A percentile compares a stretch with the other conserved stretches of the same genome.
Evolutionary conservation across 192 early-diverging fungal species (phyloP).

Genomic region (Chytriomyces sp.): DNA sequence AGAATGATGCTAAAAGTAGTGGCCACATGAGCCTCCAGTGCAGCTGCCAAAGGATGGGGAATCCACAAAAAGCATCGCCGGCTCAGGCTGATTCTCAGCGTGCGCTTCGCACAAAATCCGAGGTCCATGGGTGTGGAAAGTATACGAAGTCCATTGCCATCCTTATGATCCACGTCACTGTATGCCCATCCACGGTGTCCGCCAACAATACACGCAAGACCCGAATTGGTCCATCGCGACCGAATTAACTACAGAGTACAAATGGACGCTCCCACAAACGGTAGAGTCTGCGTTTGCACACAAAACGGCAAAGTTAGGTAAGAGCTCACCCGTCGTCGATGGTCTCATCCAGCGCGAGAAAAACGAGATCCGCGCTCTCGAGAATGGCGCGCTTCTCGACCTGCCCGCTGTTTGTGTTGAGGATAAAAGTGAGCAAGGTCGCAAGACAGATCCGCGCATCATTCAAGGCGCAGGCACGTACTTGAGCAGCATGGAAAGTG

Average conservation of each 20-base stretch:
- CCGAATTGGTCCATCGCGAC: no score
- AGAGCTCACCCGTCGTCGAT: constrained; percentile 90
- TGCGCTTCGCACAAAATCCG: no score
- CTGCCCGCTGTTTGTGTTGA: constrained; percentile 63
- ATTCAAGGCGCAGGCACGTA: constrained; percentile 37
- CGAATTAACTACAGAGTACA: no score
- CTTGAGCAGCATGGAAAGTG: constrained; percentile 82
- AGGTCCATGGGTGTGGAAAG: background rate
- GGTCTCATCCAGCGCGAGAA: constrained; percentile 89
- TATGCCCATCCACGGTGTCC: background rate
- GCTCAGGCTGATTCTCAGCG: no score
- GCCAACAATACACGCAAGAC: background rate
- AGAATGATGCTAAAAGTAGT: constrained; percentile 46
- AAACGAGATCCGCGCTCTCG: constrained; percentile 89
- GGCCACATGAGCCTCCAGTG: no score
- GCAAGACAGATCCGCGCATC: background rate
- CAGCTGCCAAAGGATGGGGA: no score
- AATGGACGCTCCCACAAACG: no score
- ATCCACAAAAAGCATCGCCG: background rate
- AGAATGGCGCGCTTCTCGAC: constrained; percentile 88
- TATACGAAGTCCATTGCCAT: background rate
- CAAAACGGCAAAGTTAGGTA: background rate
- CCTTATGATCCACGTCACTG: background rate
- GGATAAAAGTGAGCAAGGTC: background rate
- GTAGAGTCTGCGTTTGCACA: no score